Percentiles rank a stretch among this genome's conserved stretches.
Conservation (phyloP, 768 basidiomycete genomes). For the Scleroderma citrinum region DNA sequence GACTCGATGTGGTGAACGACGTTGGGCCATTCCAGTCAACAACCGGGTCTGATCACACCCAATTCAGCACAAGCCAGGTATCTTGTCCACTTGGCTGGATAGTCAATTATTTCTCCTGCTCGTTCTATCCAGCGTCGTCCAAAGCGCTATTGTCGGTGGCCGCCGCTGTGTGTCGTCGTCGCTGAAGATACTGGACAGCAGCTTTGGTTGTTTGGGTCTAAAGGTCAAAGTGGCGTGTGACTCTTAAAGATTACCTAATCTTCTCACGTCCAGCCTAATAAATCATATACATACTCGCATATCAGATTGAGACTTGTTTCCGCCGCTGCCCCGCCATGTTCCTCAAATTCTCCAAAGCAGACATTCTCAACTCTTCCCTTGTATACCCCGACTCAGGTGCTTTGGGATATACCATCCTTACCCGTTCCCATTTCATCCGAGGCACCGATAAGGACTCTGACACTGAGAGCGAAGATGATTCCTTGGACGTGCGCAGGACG, state of each 20-base stretch:
- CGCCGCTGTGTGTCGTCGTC: conserved; percentile 14
- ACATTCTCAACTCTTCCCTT: conserved; percentile 53
- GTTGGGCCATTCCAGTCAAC: conserved; percentile 34
- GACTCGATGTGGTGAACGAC: conserved; percentile 40
- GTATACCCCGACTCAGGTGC: conserved; percentile 47
- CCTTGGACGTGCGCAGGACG: conserved; percentile 34
- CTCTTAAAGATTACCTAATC: neutral
- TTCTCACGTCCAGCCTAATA: neutral
- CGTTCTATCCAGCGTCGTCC: conserved; percentile 13
- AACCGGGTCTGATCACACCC: conserved; percentile 6
- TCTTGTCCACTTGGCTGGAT: conserved; percentile 2
- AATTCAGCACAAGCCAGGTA: conserved; percentile 3
- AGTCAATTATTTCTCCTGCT: conserved; percentile 4
- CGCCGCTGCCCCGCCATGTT: conserved; percentile 33
- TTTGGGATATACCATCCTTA: conserved; percentile 44
- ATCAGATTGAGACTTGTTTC: neutral
- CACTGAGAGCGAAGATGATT: conserved; percentile 23
- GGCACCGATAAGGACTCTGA: conserved; percentile 23
- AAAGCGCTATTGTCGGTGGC: conserved; percentile 13
- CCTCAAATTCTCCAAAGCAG: conserved; percentile 51
- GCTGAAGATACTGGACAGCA: conserved; percentile 26
- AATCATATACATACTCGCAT: neutral
- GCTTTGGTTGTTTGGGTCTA: conserved; percentile 24
- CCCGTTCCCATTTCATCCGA: conserved; percentile 30
- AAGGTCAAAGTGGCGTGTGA: conserved; percentile 22